Evolutionary conservation across 1,139 yeast genomes (phyloP).

Genomic region (Taiozyma sp.): DNA sequence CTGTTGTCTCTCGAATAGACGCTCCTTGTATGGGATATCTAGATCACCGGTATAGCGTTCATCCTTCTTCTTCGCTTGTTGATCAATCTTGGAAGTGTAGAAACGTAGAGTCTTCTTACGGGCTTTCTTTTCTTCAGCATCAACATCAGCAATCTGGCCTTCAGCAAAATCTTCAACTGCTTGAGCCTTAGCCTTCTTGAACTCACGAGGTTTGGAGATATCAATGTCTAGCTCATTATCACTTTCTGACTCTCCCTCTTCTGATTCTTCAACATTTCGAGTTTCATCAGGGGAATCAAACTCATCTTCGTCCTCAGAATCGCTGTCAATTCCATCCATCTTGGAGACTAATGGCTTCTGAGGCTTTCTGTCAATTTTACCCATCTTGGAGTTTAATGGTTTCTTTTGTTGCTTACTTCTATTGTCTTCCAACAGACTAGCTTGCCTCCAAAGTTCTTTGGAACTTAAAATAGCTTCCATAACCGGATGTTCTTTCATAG

Average conservation of each 20-base stretch:
- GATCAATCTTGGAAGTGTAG: constrained; percentile 95
- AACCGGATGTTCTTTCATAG: constrained; percentile 82
- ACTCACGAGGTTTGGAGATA: constrained; percentile 40
- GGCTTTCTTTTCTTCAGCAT: constrained; percentile 77
- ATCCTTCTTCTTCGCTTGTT: constrained; percentile 57
- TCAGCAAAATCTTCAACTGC: constrained; percentile 47
- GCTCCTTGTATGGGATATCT: constrained; percentile 90
- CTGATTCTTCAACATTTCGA: constrained; percentile 19
- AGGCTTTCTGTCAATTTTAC: constrained; percentile 14
- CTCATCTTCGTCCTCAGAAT: constrained; percentile 24
- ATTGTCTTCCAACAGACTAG: constrained; percentile 40
- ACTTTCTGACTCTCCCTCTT: constrained; percentile 25
- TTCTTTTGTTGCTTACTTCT: constrained; percentile 10
- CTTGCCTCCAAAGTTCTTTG: constrained; percentile 89
- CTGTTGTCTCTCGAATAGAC: constrained; percentile 85
- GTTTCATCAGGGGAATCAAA: constrained; percentile 24
- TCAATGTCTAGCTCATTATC: constrained; percentile 46
- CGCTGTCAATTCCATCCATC: constrained; percentile 9
- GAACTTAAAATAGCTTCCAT: constrained; percentile 82
- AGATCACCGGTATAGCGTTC: constrained; percentile 75
- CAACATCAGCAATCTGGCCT: constrained; percentile 67
- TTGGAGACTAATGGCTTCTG: constrained; percentile 8
- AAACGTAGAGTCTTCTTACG: constrained; percentile 86
- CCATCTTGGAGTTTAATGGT: constrained; percentile 7
- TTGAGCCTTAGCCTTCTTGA: constrained; percentile 25